These are phyloP conservation scores for Colletotrichum sp. DNA, from an alignment of 2,329 filamentous ascomycete genomes.

Conservation along the genomic window DNA sequence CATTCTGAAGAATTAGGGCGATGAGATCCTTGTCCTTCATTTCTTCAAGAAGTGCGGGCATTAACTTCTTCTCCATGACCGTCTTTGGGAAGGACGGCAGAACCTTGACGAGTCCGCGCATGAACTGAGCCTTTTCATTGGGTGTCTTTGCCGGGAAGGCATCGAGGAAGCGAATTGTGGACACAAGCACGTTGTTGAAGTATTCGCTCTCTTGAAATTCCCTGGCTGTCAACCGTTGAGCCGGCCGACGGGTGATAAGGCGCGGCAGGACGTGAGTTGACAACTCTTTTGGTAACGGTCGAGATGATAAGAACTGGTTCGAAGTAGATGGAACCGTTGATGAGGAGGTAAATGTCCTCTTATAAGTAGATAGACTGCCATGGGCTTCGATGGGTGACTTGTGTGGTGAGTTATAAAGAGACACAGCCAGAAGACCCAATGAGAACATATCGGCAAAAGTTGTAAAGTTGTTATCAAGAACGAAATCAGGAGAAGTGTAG, in stretches of 20 bases:
- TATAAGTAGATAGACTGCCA: slow-evolving; percentile 83
- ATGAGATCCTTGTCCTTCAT: slow-evolving; percentile 90
- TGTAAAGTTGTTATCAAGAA: slow-evolving; percentile 88
- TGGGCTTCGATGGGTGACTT: slow-evolving; percentile 83
- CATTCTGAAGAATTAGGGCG: slow-evolving; percentile 84
- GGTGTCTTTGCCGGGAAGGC: slow-evolving; percentile 89
- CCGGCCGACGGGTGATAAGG: slow-evolving; percentile 85
- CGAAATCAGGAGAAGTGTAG: slow-evolving; percentile 93
- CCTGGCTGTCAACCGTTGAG: slow-evolving; percentile 83
- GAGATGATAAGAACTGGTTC: slow-evolving; percentile 86
- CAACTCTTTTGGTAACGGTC: slow-evolving; percentile 81
- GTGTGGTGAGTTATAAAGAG: slow-evolving; percentile 95
- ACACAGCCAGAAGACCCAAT: slow-evolving; percentile 84
- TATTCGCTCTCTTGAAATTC: slow-evolving; percentile 96
- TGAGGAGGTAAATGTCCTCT: slow-evolving; percentile 79
- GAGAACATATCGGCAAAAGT: slow-evolving; percentile 91
- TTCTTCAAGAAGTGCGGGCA: slow-evolving; percentile 89
- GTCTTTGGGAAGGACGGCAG: slow-evolving; percentile 91
- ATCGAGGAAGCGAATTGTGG: slow-evolving; percentile 94
- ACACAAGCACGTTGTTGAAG: slow-evolving; percentile 96
- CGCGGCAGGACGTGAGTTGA: slow-evolving; percentile 77
- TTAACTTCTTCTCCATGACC: slow-evolving; percentile 92
- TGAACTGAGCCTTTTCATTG: slow-evolving; percentile 88
- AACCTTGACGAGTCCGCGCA: slow-evolving; percentile 86
- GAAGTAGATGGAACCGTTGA: slow-evolving; percentile 77